phyloP scores from a whole-genome alignment of 169 alveolate genomes.

The Plasmodium ovale region DNA sequence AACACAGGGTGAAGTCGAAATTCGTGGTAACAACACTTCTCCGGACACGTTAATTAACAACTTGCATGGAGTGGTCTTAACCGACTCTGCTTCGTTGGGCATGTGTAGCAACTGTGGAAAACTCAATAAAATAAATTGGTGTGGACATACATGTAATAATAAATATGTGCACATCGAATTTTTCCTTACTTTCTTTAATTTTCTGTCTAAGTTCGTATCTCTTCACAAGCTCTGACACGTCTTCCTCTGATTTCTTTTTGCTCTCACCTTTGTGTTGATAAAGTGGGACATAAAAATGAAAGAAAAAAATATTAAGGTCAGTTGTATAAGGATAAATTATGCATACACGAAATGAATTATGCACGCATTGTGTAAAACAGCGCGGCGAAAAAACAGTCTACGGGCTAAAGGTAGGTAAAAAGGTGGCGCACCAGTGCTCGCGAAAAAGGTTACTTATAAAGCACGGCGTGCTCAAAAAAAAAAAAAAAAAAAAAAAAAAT shows the following conservation, averaged over 20 bases:
- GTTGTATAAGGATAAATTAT: neutral
- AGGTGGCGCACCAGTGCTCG: too few species aligned
- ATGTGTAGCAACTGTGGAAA: neutral
- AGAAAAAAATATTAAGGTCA: conserved; percentile 1
- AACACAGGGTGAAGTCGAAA: too few species aligned
- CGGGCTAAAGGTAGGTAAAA: neutral
- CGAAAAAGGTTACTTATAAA: conserved; percentile 1
- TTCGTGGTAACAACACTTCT: too few species aligned
- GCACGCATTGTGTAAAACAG: too few species aligned
- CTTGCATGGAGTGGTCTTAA: neutral
- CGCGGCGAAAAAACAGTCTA: neutral
- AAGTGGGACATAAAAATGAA: conserved; percentile 7
- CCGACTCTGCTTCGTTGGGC: neutral
- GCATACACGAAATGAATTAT: too few species aligned
- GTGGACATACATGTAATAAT: neutral
- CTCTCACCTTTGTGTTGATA: conserved; percentile 50
- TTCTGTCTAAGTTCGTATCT: conserved; percentile 76
- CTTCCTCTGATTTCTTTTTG: conserved; percentile 53
- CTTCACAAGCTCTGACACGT: conserved; percentile 46
- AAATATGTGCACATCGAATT: neutral
- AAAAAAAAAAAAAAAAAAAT: conserved; percentile 4
- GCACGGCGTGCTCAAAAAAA: conserved; percentile 25
- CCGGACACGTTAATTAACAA: too few species aligned
- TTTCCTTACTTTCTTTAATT: conserved; percentile 63
- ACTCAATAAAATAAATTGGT: neutral